phyloP scores from a whole-genome alignment of 192 early-diverging fungal species.

The Backusella liffmaniae region DNA sequence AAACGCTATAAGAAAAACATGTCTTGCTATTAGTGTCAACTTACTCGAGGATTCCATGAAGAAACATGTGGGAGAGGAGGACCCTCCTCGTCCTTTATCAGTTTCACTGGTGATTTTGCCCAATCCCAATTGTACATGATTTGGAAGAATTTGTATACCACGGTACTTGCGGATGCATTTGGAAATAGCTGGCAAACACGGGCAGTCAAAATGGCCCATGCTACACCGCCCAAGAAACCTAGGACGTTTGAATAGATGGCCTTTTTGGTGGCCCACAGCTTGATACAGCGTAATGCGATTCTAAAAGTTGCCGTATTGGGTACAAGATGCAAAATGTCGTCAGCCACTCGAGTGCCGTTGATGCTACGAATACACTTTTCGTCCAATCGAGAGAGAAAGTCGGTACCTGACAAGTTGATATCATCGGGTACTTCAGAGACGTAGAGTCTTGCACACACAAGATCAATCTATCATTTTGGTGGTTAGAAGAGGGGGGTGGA shows the following conservation, averaged over 20 bases:
- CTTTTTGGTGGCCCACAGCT: conserved; percentile 64
- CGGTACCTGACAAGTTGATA: conserved; percentile 76
- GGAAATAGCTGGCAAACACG: conserved; percentile 72
- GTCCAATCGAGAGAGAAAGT: conserved; percentile 75
- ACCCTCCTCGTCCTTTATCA: conserved; percentile 55
- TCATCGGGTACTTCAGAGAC: conserved; percentile 72
- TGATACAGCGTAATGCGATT: conserved; percentile 60
- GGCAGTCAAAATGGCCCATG: conserved; percentile 72
- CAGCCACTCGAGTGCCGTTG: conserved; percentile 79
- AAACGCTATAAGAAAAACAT: background rate
- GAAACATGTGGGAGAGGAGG: conserved; percentile 35
- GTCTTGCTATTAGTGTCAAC: no score
- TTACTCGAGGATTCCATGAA: conserved; percentile 57
- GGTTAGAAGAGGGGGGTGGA: background rate
- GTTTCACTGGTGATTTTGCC: conserved; percentile 59
- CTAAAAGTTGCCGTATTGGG: conserved; percentile 64
- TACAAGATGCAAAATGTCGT: conserved; percentile 61
- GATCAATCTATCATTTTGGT: conserved; percentile 68
- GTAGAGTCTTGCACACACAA: conserved; percentile 79
- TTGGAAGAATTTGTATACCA: conserved; percentile 66
- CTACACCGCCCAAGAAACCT: conserved; percentile 74
- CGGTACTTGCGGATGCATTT: conserved; percentile 54
- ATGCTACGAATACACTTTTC: conserved; percentile 78
- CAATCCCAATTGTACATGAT: conserved; percentile 61
- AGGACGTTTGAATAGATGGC: conserved; percentile 70